These are phyloP conservation scores for Acacia acuminata DNA, from an alignment of 306 rosid species.

Conservation along the genomic window DNA sequence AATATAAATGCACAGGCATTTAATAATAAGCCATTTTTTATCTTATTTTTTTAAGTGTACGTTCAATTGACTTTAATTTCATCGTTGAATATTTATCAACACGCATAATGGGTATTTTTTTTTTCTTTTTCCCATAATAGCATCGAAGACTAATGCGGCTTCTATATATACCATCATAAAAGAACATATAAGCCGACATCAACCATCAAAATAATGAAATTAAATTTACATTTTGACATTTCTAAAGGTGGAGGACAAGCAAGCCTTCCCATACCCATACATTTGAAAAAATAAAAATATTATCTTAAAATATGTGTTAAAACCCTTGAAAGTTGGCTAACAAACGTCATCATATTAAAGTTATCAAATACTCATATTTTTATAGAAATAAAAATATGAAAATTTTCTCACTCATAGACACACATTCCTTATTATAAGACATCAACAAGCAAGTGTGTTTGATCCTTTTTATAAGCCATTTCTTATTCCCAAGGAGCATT, in stretches of 20 bases:
- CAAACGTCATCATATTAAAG: not conserved
- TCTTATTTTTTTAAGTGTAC: too few species aligned
- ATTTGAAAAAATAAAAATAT: not conserved
- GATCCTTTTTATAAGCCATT: too few species aligned
- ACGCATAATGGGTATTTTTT: not conserved
- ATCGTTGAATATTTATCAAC: not conserved
- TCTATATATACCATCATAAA: not conserved
- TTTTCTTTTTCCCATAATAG: not conserved
- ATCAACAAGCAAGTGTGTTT: too few species aligned
- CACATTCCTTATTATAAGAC: too few species aligned
- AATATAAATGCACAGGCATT: too few species aligned
- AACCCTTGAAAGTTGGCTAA: not conserved
- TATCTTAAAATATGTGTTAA: not conserved
- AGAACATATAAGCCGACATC: not conserved
- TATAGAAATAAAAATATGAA: not conserved
- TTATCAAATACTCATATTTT: not conserved
- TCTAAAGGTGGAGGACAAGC: not conserved
- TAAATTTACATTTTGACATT: not conserved
- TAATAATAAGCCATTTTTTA: too few species aligned
- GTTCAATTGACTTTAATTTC: not conserved
- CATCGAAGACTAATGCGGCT: not conserved
- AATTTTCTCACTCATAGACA: not conserved
- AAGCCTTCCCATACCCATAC: not conserved
- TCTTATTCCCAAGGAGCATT: too few species aligned
- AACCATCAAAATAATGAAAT: not conserved